Percentiles rank a stretch among this genome's conserved stretches.
These are phyloP conservation scores for Leishmania mexicana DNA, from an alignment of 208 protist genomes.

Conservation along the genomic window DNA sequence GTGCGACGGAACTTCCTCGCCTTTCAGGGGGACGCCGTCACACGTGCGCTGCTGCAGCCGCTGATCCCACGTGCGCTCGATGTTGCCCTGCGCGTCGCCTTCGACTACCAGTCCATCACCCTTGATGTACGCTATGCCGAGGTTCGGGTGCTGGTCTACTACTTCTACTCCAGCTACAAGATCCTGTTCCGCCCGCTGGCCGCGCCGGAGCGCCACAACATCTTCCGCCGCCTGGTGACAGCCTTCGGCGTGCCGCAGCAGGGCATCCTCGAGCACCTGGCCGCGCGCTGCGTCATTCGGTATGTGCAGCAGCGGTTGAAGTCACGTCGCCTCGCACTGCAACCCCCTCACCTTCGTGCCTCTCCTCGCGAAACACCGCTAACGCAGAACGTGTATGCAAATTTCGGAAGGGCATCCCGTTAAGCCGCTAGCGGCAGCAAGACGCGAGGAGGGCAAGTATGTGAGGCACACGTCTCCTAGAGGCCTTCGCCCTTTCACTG, in stretches of 20 bases:
- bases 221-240: conserved; percentile 64
- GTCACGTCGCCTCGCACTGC: not conserved
- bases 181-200: conserved; percentile 76
- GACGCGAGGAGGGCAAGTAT: not conserved
- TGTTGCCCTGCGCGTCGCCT: conserved; percentile 51
- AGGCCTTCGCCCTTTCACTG: not conserved
- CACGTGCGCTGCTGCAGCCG: conserved; percentile 47
- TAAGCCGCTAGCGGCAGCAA: not conserved
- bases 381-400: not conserved
- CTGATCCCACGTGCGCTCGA: conserved; percentile 48
- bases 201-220: conserved; percentile 67
- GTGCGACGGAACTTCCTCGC: conserved; percentile 17
- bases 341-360: too few species aligned
- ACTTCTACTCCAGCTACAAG: conserved; percentile 75
- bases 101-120: conserved; percentile 59
- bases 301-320: conserved; percentile 60
- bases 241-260: conserved; percentile 73
- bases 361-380: not conserved
- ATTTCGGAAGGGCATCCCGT: not conserved
- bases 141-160: conserved; percentile 71
- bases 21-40: conserved; percentile 15
- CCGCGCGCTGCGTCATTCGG: conserved; percentile 71
- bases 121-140: conserved; percentile 73
- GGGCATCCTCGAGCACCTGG: conserved; percentile 70
- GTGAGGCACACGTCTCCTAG: not conserved